These are phyloP conservation scores for Tolypocladium cylindrosporum DNA, from an alignment of 2,329 filamentous ascomycete genomes.

Conservation along the genomic window DNA sequence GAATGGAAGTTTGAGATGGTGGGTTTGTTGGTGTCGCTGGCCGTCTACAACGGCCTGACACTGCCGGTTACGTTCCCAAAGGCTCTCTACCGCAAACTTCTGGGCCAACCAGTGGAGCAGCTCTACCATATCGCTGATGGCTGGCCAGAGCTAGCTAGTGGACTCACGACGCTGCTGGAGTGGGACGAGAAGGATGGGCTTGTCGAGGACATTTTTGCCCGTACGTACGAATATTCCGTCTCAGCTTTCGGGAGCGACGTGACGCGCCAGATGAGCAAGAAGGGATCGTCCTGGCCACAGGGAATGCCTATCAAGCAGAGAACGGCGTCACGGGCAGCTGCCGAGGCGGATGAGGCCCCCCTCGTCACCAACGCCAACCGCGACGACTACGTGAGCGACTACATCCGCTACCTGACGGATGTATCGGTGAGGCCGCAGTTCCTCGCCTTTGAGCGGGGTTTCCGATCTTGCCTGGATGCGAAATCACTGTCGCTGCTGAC, in stretches of 20 bases:
- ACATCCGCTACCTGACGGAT: conserved; percentile 73
- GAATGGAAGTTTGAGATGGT: conserved; percentile 86
- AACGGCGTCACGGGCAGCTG: conserved; percentile 12
- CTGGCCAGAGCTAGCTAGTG: conserved; percentile 73
- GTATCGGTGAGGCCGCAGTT: conserved; percentile 69
- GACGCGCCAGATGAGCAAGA: conserved; percentile 43
- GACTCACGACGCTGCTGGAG: conserved; percentile 60
- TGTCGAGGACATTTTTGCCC: conserved; percentile 71
- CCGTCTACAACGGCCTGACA: conserved; percentile 87
- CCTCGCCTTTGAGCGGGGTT: conserved; percentile 71
- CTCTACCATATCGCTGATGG: conserved; percentile 74
- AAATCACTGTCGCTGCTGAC: conserved; percentile 65
- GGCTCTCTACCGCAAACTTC: conserved; percentile 71
- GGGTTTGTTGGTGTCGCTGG: conserved; percentile 78
- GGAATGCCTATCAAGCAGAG: conserved; percentile 24
- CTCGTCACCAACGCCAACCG: conserved; percentile 78
- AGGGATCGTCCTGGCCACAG: conserved; percentile 41
- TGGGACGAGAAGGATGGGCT: conserved; percentile 68
- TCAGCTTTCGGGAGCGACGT: conserved; percentile 46
- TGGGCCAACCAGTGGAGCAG: conserved; percentile 57
- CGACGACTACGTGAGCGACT: conserved; percentile 69
- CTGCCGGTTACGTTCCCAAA: conserved; percentile 82
- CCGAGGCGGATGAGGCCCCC: conserved; percentile 43
- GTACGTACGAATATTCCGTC: conserved; percentile 79
- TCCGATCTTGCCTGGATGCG: conserved; percentile 61